Evolutionary conservation across 768 basidiomycete species (phyloP).

Genomic region (Rhizopogon sp.): DNA sequence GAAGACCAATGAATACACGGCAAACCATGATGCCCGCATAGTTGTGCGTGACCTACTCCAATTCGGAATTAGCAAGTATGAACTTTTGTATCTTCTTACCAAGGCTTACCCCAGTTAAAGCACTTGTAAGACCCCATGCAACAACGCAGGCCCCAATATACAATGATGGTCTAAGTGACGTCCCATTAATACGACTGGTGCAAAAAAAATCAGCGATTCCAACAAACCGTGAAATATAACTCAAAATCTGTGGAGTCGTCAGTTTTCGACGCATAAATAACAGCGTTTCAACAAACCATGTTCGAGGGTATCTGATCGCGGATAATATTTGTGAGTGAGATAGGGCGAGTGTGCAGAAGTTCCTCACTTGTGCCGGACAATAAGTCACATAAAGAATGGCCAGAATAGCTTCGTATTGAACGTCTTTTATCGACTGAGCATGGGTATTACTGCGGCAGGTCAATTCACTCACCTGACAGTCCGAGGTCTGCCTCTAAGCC

Average conservation of each 20-base stretch:
- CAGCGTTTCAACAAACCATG: conserved; percentile 37
- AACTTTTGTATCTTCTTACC: neutral
- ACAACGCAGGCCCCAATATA: conserved; percentile 60
- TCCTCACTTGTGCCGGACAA: conserved; percentile 39
- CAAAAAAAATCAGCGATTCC: neutral
- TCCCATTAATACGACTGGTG: neutral
- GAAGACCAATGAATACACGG: conserved; percentile 58
- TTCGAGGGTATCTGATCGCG: conserved; percentile 51
- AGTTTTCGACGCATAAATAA: neutral
- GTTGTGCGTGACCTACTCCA: conserved; percentile 43
- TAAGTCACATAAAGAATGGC: conserved; percentile 56
- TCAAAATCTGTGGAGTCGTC: conserved; percentile 39
- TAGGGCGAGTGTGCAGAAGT: neutral
- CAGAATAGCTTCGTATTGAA: conserved; percentile 48
- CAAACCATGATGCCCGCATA: conserved; percentile 52
- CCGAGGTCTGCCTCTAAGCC: conserved; percentile 35
- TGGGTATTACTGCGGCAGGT: neutral
- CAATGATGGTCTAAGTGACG: conserved; percentile 43
- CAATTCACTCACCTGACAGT: conserved; percentile 20
- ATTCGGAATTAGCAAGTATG: neutral
- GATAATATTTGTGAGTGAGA: neutral
- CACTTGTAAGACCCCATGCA: conserved; percentile 59
- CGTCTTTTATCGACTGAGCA: conserved; percentile 25
- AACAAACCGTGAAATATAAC: conserved; percentile 44
- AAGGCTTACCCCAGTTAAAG: conserved; percentile 49